Conservation (phyloP, 176 grass and related monocot species). For the Poa annua region DNA sequence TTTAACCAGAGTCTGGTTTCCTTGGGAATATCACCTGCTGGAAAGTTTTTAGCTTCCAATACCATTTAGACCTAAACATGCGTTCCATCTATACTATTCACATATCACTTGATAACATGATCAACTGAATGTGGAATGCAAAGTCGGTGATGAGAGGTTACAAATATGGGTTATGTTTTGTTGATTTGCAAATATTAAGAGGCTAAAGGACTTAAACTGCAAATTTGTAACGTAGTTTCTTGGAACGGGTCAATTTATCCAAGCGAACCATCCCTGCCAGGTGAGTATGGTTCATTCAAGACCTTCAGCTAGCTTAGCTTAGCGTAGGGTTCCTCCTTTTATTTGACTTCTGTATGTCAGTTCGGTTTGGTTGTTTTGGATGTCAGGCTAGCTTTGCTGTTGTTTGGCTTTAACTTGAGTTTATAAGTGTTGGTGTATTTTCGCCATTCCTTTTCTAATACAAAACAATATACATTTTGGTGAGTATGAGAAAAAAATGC, state of each 20-base stretch:
- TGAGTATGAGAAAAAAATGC: neutral
- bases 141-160: neutral
- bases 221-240: conserved; percentile 1
- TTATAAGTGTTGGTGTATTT: neutral
- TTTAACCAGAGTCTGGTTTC: conserved; percentile 10
- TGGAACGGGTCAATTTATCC: neutral
- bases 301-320: neutral
- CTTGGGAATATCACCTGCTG: neutral
- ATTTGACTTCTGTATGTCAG: neutral
- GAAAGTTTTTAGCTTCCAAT: neutral
- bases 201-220: neutral
- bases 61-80: neutral
- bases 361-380: neutral
- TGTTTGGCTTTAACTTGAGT: neutral
- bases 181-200: neutral
- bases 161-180: neutral
- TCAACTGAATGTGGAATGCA: conserved; percentile 14
- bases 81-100: conserved; percentile 7
- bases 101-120: conserved; percentile 1
- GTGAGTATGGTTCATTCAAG: neutral
- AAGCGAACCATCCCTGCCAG: neutral
- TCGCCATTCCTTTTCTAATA: neutral
- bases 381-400: conserved; percentile 1
- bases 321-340: neutral
- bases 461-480: neutral